phyloP scores from a whole-genome alignment of 2,329 filamentous ascomycete species.

The Didymella glomerata region DNA sequence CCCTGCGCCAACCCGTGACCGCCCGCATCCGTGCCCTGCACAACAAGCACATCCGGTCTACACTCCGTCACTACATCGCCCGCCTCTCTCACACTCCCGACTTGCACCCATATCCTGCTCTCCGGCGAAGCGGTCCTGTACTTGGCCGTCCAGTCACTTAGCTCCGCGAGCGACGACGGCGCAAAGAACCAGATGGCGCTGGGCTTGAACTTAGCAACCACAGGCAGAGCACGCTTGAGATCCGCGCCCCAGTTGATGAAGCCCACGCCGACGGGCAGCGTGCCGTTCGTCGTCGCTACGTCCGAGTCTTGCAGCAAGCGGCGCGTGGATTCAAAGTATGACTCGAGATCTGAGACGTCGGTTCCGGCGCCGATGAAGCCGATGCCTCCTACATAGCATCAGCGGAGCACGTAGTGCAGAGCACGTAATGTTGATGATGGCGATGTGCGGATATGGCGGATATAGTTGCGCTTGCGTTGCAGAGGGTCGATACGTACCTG shows the following conservation, averaged over 20 bases:
- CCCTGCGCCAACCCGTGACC: slow-evolving; percentile 68
- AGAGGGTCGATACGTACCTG: slow-evolving; percentile 47
- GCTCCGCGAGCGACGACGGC: slow-evolving; percentile 55
- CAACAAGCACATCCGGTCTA: slow-evolving; percentile 65
- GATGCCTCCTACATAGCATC: slow-evolving; percentile 50
- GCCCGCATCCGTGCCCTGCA: slow-evolving; percentile 71
- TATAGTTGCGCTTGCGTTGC: not conserved
- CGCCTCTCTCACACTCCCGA: slow-evolving; percentile 67
- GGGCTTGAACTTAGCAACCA: slow-evolving; percentile 64
- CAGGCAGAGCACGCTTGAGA: slow-evolving; percentile 58
- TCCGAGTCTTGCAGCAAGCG: slow-evolving; percentile 29
- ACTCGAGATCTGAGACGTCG: slow-evolving; percentile 48
- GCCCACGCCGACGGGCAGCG: slow-evolving; percentile 65
- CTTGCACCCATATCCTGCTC: slow-evolving; percentile 67
- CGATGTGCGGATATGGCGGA: not conserved
- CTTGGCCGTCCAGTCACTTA: slow-evolving; percentile 44
- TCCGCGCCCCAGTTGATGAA: slow-evolving; percentile 64
- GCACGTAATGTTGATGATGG: not conserved
- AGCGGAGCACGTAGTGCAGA: not conserved
- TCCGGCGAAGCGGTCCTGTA: slow-evolving; percentile 44
- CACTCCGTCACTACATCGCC: slow-evolving; percentile 59
- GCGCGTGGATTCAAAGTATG: slow-evolving; percentile 38
- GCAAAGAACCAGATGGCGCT: slow-evolving; percentile 74
- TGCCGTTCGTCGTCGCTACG: slow-evolving; percentile 1
- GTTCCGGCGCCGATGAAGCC: slow-evolving; percentile 58